Evolutionary conservation across 2,329 filamentous ascomycete species (phyloP).

Genomic region (Colletotrichum aenigma): DNA sequence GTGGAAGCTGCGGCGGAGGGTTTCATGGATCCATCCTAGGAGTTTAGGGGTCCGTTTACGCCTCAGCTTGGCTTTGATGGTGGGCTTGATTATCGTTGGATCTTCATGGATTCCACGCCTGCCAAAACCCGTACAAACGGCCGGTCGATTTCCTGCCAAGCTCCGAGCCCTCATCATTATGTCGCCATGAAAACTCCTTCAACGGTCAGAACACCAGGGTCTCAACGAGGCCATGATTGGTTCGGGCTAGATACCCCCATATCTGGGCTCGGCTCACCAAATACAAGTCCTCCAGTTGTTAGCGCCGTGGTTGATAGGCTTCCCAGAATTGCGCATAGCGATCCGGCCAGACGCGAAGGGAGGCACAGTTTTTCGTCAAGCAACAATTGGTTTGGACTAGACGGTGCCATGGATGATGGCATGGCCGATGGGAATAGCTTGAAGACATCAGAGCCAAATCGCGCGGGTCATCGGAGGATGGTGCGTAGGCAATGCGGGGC

Average conservation of each 20-base stretch:
- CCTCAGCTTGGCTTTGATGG: constrained; percentile 50
- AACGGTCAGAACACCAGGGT: background rate
- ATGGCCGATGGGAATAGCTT: background rate
- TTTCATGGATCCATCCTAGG: constrained; percentile 30
- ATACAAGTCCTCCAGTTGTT: background rate
- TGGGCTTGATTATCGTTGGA: constrained; percentile 46
- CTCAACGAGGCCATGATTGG: constrained; percentile 11
- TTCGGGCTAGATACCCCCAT: constrained; percentile 7
- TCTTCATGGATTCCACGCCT: background rate
- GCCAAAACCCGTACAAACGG: background rate
- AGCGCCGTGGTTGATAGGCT: background rate
- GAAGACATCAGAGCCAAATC: background rate
- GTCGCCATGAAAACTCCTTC: background rate
- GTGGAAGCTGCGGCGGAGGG: constrained; percentile 30
- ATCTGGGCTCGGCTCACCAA: background rate
- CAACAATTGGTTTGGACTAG: constrained; percentile 17
- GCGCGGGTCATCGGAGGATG: background rate
- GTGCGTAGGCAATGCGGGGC: background rate
- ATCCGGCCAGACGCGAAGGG: background rate
- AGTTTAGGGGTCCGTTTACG: constrained; percentile 47
- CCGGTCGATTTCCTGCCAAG: background rate
- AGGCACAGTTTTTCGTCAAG: background rate
- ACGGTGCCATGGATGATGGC: background rate
- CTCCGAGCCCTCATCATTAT: background rate
- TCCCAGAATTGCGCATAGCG: background rate